Evolutionary conservation across 169 alveolate genomes (phyloP).

Genomic region (Plasmodium sp.): DNA sequence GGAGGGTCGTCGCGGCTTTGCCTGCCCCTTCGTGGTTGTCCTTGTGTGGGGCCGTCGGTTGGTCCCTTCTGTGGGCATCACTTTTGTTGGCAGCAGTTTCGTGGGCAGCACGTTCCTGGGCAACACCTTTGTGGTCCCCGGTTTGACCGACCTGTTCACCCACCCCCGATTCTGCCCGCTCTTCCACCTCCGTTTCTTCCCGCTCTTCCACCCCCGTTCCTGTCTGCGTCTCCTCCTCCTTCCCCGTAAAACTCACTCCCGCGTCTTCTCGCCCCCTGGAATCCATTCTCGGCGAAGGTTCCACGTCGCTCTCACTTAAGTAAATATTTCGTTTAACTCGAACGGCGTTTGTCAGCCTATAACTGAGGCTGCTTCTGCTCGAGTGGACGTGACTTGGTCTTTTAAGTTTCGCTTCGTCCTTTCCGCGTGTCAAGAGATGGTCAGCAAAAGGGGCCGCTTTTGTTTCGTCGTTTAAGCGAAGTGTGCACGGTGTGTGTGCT

Average conservation of each 20-base stretch:
- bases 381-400: neutral
- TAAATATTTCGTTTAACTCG: slow-evolving; percentile 24
- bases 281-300: neutral
- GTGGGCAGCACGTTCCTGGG: too few species aligned
- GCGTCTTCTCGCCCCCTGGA: neutral
- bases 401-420: neutral
- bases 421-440: neutral
- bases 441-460: neutral
- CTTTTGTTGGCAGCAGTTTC: too few species aligned
- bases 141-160: neutral
- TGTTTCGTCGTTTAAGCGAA: neutral
- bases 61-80: neutral
- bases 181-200: neutral
- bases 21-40: neutral
- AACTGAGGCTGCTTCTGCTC: slow-evolving; percentile 16
- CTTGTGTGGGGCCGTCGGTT: neutral
- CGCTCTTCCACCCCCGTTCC: neutral
- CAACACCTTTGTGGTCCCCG: neutral
- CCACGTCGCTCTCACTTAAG: neutral
- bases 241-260: neutral
- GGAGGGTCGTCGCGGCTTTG: neutral
- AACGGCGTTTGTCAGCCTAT: slow-evolving; percentile 9
- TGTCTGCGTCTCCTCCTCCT: neutral
- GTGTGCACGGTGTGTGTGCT: neutral
- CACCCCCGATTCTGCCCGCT: neutral